These are phyloP conservation scores for Daldinia sp. DNA, from an alignment of 2,329 filamentous ascomycete species.

Conservation along the genomic window DNA sequence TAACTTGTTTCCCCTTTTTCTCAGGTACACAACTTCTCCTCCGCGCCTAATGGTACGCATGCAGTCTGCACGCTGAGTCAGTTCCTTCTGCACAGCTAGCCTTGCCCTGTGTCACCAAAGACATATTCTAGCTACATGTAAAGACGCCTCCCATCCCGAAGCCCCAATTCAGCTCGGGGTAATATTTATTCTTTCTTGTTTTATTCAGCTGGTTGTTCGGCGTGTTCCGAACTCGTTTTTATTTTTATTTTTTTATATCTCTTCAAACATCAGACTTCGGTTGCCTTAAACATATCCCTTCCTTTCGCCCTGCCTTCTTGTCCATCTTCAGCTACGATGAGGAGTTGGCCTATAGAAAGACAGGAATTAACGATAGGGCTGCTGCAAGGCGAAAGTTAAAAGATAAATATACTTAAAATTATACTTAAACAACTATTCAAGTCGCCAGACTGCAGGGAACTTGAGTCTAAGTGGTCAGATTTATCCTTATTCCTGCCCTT, in stretches of 20 bases:
- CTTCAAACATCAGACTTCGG: no score
- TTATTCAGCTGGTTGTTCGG: slow-evolving; percentile 14
- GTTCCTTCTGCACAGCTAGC: slow-evolving; percentile 12
- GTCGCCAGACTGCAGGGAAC: background rate
- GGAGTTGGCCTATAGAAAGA: slow-evolving; percentile 22
- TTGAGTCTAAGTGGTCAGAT: background rate
- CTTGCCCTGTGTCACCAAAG: slow-evolving; percentile 20
- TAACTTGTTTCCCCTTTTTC: background rate
- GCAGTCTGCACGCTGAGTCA: slow-evolving; percentile 8
- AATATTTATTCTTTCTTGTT: background rate
- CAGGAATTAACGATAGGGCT: slow-evolving; percentile 14
- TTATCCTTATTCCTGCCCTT: background rate
- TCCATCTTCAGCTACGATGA: slow-evolving; percentile 2
- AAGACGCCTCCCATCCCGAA: background rate
- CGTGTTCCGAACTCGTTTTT: slow-evolving; percentile 13
- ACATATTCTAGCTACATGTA: slow-evolving; percentile 6
- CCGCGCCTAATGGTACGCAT: slow-evolving; percentile 1
- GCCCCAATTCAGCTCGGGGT: no score
- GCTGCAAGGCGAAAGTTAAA: background rate
- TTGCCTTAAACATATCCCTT: background rate
- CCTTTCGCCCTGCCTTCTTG: background rate
- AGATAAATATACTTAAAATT: no score
- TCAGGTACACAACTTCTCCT: slow-evolving; percentile 17
- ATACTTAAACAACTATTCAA: background rate
- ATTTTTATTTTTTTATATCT: background rate